Conservation (phyloP, 805 yeast species). For the Hanseniaspora taiwanica region DNA sequence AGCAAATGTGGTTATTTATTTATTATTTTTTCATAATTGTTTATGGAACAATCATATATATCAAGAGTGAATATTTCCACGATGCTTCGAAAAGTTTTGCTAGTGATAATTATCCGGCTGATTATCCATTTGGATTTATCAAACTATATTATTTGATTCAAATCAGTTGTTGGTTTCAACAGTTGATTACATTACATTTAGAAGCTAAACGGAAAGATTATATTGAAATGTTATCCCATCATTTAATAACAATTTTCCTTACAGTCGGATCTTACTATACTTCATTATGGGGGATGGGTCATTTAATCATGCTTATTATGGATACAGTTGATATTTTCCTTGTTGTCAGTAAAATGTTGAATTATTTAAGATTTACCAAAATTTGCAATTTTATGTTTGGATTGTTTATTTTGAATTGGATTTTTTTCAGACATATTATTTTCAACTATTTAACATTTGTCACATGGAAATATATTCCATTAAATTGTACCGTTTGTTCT, state of each 20-base stretch:
- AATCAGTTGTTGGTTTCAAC: constrained; percentile 72
- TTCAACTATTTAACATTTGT: constrained; percentile 57
- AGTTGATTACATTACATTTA: constrained; percentile 58
- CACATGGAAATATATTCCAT: constrained; percentile 34
- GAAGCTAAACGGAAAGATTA: constrained; percentile 77
- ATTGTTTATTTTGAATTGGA: constrained; percentile 56
- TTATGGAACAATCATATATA: constrained; percentile 46
- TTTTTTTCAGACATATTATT: constrained; percentile 56
- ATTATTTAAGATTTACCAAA: constrained; percentile 48
- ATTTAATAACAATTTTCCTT: constrained; percentile 61
- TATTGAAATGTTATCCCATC: constrained; percentile 78
- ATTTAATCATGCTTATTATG: constrained; percentile 65
- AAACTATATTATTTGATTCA: constrained; percentile 63
- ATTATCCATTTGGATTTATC: constrained; percentile 34
- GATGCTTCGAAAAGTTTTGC: constrained; percentile 45
- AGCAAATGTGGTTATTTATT: constrained; percentile 67
- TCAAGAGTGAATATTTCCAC: constrained; percentile 43
- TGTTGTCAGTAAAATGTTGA: constrained; percentile 61
- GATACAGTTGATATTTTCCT: constrained; percentile 69
- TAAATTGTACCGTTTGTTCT: constrained; percentile 31
- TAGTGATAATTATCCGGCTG: constrained; percentile 58
- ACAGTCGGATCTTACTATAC: constrained; percentile 60
- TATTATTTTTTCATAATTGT: constrained; percentile 45
- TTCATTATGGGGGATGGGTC: constrained; percentile 67
- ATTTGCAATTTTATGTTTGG: constrained; percentile 60